A percentile compares a stretch with the other conserved stretches of the same genome.
Conservation (phyloP, 2,329 filamentous ascomycete genomes). For the Beauveria pseudobassiana region DNA sequence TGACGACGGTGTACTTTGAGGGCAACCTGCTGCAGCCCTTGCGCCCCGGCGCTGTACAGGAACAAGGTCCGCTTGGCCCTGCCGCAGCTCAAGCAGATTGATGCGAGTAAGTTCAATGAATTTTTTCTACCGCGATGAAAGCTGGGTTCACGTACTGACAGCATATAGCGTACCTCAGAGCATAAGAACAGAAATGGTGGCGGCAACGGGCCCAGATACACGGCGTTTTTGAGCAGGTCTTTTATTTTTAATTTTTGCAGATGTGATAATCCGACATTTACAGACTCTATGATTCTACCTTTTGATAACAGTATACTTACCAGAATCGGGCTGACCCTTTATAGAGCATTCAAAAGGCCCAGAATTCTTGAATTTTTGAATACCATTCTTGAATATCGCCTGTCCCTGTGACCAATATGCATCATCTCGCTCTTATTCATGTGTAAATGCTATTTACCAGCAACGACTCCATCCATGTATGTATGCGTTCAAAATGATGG, state of each 20-base stretch:
- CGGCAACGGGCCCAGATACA: neutral
- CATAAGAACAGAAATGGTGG: neutral
- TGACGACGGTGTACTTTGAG: constrained; percentile 94
- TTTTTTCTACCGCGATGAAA: too few relatives aligned
- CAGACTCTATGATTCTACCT: neutral
- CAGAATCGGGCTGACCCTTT: neutral
- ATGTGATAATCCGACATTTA: neutral
- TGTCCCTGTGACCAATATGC: neutral
- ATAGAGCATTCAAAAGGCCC: neutral
- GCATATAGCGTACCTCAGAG: constrained; percentile 8
- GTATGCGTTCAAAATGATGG: neutral
- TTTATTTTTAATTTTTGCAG: neutral
- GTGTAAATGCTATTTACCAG: neutral
- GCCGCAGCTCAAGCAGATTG: constrained; percentile 86
- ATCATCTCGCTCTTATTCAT: neutral
- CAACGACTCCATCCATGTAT: neutral
- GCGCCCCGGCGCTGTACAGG: constrained; percentile 75
- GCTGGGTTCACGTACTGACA: neutral
- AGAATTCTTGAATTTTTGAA: neutral
- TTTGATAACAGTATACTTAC: neutral
- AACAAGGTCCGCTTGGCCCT: constrained; percentile 88
- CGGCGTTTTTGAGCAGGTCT: neutral
- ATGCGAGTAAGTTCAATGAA: constrained; percentile 74
- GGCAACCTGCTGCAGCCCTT: constrained; percentile 82
- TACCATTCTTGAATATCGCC: neutral